Conservation (phyloP, 768 basidiomycete genomes). For the Neoboletus brunneissimus region DNA sequence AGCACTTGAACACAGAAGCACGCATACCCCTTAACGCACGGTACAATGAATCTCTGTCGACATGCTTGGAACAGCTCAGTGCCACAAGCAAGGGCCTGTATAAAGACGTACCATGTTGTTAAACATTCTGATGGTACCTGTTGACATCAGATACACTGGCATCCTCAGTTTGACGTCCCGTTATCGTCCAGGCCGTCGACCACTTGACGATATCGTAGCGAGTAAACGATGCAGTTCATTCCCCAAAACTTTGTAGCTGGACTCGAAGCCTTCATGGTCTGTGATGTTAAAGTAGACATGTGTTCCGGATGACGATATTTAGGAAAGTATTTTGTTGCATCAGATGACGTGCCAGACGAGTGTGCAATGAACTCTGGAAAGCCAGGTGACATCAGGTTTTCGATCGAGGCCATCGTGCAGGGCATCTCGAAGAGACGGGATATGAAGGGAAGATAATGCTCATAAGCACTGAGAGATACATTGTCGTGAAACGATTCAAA, state of each 20-base stretch:
- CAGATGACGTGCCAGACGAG: slow-evolving; percentile 19
- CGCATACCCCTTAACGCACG: slow-evolving; percentile 5
- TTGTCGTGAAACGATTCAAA: slow-evolving; percentile 14
- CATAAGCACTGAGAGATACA: slow-evolving; percentile 17
- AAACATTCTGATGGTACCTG: slow-evolving; percentile 22
- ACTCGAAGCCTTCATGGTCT: slow-evolving; percentile 12
- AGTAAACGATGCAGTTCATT: slow-evolving; percentile 22
- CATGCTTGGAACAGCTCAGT: slow-evolving; percentile 8
- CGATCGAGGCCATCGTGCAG: slow-evolving; percentile 15
- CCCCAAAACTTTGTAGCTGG: slow-evolving; percentile 9
- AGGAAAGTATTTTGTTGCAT: slow-evolving; percentile 15
- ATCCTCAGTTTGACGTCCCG: slow-evolving; percentile 12
- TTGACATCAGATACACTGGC: slow-evolving; percentile 22
- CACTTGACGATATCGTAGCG: slow-evolving; percentile 16
- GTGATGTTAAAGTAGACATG: slow-evolving; percentile 16
- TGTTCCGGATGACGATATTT: slow-evolving; percentile 23
- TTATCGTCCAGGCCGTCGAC: slow-evolving; percentile 8
- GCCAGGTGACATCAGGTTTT: slow-evolving; percentile 23
- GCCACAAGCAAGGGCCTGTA: background rate
- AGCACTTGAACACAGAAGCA: no score
- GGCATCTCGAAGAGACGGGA: slow-evolving; percentile 21
- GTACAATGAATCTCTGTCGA: slow-evolving; percentile 14
- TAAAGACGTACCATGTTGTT: slow-evolving; percentile 13
- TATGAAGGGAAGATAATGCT: slow-evolving; percentile 20
- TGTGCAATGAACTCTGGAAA: slow-evolving; percentile 24